Conservation (phyloP, 306 rosid species). For the Glycine tomentella region DNA sequence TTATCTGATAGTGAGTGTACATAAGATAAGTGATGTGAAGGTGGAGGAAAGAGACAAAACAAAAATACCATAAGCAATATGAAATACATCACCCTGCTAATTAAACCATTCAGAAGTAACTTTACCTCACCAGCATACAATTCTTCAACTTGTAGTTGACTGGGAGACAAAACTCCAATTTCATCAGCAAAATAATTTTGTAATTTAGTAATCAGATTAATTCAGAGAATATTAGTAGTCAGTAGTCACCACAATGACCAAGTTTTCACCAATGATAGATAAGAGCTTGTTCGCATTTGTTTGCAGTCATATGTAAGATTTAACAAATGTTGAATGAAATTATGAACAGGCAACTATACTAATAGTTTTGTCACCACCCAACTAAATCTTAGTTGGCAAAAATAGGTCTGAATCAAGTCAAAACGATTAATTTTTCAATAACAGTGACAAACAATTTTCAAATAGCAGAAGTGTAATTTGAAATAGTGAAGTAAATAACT, state of each 20-base stretch:
- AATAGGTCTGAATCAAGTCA: too few relatives aligned
- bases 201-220: slow-evolving; percentile 29
- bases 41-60: slow-evolving; percentile 12
- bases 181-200: slow-evolving; percentile 94
- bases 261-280: slow-evolving; percentile 4
- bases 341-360: slow-evolving; percentile 20
- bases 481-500: too few relatives aligned
- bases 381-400: slow-evolving; percentile 32
- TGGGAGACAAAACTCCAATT: slow-evolving; percentile 91
- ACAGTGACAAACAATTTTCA: too few relatives aligned
- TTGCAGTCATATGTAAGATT: slow-evolving; percentile 28
- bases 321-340: slow-evolving; percentile 7
- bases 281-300: slow-evolving; percentile 34
- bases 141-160: slow-evolving; percentile 76
- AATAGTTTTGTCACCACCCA: slow-evolving; percentile 15
- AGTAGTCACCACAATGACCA: slow-evolving; percentile 5
- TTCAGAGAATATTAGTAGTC: slow-evolving; percentile 20
- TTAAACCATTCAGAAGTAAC: slow-evolving; percentile 34
- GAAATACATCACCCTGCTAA: slow-evolving; percentile 29
- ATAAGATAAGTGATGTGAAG: slow-evolving; percentile 15
- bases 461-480: too few relatives aligned
- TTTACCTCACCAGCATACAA: slow-evolving; percentile 91
- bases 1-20: slow-evolving; percentile 2
- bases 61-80: slow-evolving; percentile 33
- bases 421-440: too few relatives aligned